These are phyloP conservation scores for Talaromyces nanjingensis DNA, from an alignment of 495 filamentous ascomycete genomes.

Conservation along the genomic window DNA sequence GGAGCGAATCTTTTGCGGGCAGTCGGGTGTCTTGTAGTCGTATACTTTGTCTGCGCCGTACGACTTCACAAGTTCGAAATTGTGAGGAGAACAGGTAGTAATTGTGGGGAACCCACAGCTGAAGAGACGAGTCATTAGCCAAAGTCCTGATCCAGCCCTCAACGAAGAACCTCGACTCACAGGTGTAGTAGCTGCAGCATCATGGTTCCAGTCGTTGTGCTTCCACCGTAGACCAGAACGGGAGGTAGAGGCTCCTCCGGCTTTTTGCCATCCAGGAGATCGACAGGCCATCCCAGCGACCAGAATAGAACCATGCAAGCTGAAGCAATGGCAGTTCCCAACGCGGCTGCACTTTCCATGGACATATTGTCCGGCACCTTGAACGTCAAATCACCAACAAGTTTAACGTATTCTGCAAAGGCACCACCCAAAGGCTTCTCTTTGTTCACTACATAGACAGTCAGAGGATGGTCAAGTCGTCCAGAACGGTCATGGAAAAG, in stretches of 20 bases:
- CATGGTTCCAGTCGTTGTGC: slow-evolving; percentile 22
- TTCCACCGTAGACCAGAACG: slow-evolving; percentile 26
- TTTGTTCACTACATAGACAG: not conserved
- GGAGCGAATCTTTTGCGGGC: slow-evolving; percentile 33
- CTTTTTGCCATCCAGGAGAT: not conserved
- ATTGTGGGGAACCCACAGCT: slow-evolving; percentile 17
- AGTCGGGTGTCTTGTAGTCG: slow-evolving; percentile 43
- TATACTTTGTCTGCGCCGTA: slow-evolving; percentile 47
- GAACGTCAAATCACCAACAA: slow-evolving; percentile 27
- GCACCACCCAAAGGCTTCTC: slow-evolving; percentile 18
- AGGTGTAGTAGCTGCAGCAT: slow-evolving; percentile 26
- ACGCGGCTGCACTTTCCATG: slow-evolving; percentile 23
- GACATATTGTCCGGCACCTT: slow-evolving; percentile 20
- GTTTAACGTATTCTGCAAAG: slow-evolving; percentile 33
- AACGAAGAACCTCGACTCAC: slow-evolving; percentile 11
- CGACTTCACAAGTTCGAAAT: slow-evolving; percentile 44
- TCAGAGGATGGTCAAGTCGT: slow-evolving; percentile 1
- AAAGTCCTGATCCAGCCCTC: not conserved
- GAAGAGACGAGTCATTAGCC: not conserved
- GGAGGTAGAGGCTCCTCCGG: slow-evolving; percentile 6
- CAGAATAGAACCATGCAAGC: slow-evolving; percentile 9
- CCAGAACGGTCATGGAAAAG: slow-evolving; percentile 8
- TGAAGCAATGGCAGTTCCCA: slow-evolving; percentile 14
- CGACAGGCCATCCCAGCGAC: not conserved
- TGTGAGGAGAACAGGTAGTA: slow-evolving; percentile 48